These are phyloP conservation scores for Corchorus olitorius DNA, from an alignment of 345 rosid species.

Conservation along the genomic window DNA sequence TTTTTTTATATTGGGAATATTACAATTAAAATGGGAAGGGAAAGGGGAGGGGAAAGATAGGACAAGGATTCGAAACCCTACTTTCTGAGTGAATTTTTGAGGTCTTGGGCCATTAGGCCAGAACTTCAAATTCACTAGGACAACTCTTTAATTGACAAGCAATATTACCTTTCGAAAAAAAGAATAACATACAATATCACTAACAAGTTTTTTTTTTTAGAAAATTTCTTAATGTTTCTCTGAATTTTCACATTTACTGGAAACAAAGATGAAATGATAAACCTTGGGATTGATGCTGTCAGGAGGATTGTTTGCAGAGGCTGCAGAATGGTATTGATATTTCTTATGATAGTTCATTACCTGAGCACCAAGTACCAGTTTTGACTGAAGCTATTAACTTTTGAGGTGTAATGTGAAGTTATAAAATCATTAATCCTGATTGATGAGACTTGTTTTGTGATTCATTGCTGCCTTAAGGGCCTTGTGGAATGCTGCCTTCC, in stretches of 20 bases:
- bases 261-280: background rate
- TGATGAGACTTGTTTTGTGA: slow-evolving; percentile 10
- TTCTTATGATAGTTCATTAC: slow-evolving; percentile 80
- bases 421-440: slow-evolving; percentile 3
- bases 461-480: slow-evolving; percentile 52
- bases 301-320: slow-evolving; percentile 92
- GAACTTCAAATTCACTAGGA: too few species aligned
- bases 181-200: too few species aligned
- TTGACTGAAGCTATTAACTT: background rate
- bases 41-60: too few species aligned
- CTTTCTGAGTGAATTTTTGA: too few species aligned
- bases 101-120: too few species aligned
- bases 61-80: too few species aligned
- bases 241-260: background rate
- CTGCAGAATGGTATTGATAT: slow-evolving; percentile 88
- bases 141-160: too few species aligned
- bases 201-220: too few species aligned
- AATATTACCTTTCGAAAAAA: too few species aligned
- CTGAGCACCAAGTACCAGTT: slow-evolving; percentile 71
- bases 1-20: too few species aligned
- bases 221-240: background rate
- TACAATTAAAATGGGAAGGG: too few species aligned
- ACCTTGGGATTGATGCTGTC: slow-evolving; percentile 23
- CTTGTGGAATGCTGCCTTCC: slow-evolving; percentile 88
- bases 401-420: background rate